phyloP scores from a whole-genome alignment of 805 yeast genomes.

The Barnettozyma wickerhamii region DNA sequence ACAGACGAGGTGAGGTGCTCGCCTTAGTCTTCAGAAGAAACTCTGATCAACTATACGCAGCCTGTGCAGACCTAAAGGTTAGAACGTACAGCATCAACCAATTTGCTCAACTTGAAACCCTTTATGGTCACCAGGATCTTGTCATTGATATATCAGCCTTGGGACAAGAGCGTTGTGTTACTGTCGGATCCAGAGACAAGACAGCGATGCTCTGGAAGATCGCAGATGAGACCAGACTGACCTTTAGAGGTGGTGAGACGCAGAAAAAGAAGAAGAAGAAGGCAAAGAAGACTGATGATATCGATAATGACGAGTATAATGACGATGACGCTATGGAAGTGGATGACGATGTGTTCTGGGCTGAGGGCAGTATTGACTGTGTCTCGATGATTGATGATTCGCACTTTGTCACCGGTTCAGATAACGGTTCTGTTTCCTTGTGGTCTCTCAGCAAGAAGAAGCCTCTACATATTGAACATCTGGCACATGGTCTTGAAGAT shows the following conservation, averaged over 20 bases:
- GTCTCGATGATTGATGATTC: conserved; percentile 90
- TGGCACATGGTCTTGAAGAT: conserved; percentile 73
- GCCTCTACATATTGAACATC: conserved; percentile 64
- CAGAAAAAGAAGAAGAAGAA: conserved; percentile 34
- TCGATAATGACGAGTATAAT: conserved; percentile 7
- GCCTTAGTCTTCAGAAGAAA: conserved; percentile 74
- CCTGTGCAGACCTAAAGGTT: conserved; percentile 88
- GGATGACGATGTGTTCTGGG: conserved; percentile 38
- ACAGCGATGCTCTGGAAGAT: conserved; percentile 97
- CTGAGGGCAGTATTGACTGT: conserved; percentile 88
- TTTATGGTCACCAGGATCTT: conserved; percentile 93
- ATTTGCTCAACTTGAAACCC: conserved; percentile 80
- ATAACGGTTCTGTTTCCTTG: conserved; percentile 83
- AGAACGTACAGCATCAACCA: conserved; percentile 84
- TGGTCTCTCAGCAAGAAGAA: conserved; percentile 93
- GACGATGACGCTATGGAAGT: conserved; percentile 29
- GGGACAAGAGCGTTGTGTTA: conserved; percentile 85
- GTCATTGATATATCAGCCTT: conserved; percentile 80
- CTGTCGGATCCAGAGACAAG: conserved; percentile 93
- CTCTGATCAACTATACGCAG: conserved; percentile 82
- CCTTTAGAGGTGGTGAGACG: conserved; percentile 86
- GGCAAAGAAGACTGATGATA: conserved; percentile 25
- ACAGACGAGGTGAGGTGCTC: conserved; percentile 65
- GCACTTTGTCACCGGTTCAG: conserved; percentile 92
- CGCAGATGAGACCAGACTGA: conserved; percentile 88